Base-by-base conservation (phyloP, 2,329 filamentous ascomycete species). In the Cladosporium sp. region DNA sequence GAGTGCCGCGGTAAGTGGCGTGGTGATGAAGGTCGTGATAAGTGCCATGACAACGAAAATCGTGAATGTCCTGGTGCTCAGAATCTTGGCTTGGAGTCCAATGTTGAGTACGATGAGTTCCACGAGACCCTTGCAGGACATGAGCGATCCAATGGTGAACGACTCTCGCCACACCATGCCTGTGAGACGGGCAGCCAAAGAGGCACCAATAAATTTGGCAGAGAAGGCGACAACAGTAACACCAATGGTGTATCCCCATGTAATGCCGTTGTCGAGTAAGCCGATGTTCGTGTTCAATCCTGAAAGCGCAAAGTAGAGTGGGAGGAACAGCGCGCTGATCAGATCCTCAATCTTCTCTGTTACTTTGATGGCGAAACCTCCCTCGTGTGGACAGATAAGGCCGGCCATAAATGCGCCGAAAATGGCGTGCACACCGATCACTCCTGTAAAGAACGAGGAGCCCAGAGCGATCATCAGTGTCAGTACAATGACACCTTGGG, bases 71-170 rank as follows among this genome's bases (percentile, higher is more conserved):
- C 89, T 80, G 0, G 81, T 82, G 60, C 88, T 92, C 17, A 96
- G 79, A 61, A 96, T 95, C 37, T 84, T 85, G 19, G 92, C 91
- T 76, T 93, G 87, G 2, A 92, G 80, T 45, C 92, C 91, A 66
- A 97, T 91, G 68, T 89, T 89, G 73, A 96, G 73, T n/a, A 97
- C 92, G 72, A 97, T 97, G 55, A 97, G 78, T 73, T 97, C 92
- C 0, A 97, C 92, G 9, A 97, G 80, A 67, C 93, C 93, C 74
- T 97, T 97, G 74, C 93, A 97, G 75, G 90, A 96, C 93, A 97
- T 97, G 67, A 97, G 76, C 15, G 88, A 85, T 14, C 93, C 93
- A 65, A 97, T 94, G 1, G 90, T 85, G 34, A 95, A 84, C 59
- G 89, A 92, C 72, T 97, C 93, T 60, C 92, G 84, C 93, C 93